Evolutionary conservation across 176 grass and related monocot species (phyloP), one percentile per base, ranked within the genome.

Genomic region (Eragrostis curvula): DNA sequence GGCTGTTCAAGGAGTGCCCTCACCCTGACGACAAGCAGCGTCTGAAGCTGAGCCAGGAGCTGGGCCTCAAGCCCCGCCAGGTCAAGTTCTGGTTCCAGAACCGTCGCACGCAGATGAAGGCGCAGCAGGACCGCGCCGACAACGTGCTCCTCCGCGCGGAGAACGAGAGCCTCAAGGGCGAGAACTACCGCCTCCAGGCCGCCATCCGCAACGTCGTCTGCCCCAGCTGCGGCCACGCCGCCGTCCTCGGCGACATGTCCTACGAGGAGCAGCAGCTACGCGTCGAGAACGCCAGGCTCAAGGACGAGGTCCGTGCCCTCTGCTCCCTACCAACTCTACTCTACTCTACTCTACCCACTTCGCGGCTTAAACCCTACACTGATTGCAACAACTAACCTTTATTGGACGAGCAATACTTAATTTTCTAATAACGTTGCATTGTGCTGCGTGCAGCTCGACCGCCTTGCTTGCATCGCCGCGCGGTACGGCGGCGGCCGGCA

Each of bases 11-110:
- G 87, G 97, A 99, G 82, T 99, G 91, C 47, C 97, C 97, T 0
- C 97, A 99, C 83, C 97, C 97, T 18, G 97, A 99, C 58, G 97
- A 99, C 87, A 99, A 99, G 93, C 97, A 99, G 79, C 87, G 97
- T 28, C 65, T 92, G 80, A 96, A 96, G 91, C 85, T 99, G 58
- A 99, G 97, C 87, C 89, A 93, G 73, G 97, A 99, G 71, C 91
- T 99, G 68, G 91, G 87, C 1, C 91, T 99, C 7, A 96, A 96
- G 23, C 97, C 97, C 20, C 97, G 93, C 20, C 97, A 99, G 70
- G 93, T 99, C 30, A 99, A 99, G 85, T 99, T 99, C 89, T 99
- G 97, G 97, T 99, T 99, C 89, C 97, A 99, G 70, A 99, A 99
- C 77, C 90, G 97, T 11, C 97, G 97, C 56, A 99, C 97, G 16